Conservation (phyloP, 2,329 filamentous ascomycete genomes). For the Hymenoscyphus infarciens region DNA sequence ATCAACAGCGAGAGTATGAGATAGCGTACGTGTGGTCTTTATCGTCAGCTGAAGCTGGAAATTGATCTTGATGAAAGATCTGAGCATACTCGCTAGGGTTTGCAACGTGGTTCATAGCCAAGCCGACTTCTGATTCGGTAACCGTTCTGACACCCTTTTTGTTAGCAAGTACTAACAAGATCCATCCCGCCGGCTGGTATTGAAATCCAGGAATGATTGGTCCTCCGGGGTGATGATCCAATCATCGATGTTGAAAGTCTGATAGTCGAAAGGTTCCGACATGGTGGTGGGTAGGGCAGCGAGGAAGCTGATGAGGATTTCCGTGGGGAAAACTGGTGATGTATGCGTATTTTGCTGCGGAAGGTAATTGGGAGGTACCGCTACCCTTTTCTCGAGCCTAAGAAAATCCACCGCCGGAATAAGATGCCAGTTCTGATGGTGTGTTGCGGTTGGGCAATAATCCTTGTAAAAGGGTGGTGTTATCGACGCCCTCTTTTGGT, state of each 20-base stretch:
- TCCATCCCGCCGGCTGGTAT: conserved; percentile 20
- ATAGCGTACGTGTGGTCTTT: neutral
- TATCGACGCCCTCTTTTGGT: conserved; percentile 8
- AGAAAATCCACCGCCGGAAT: neutral
- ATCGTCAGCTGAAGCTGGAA: neutral
- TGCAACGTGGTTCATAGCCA: neutral
- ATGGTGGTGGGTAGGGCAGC: conserved; percentile 22
- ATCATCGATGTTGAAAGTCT: conserved; percentile 12
- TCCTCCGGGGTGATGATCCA: conserved; percentile 13
- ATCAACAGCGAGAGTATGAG: neutral
- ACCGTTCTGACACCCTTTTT: conserved; percentile 29
- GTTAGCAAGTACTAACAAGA: conserved; percentile 24
- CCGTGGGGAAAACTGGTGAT: neutral
- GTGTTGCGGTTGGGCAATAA: neutral
- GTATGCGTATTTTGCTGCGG: neutral
- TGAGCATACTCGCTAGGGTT: neutral
- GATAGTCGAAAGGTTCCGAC: conserved; percentile 14
- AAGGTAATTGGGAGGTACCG: neutral
- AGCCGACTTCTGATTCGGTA: too few species aligned
- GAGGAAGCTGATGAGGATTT: neutral
- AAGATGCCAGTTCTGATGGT: neutral
- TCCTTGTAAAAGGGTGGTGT: neutral
- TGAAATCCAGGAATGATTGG: conserved; percentile 11
- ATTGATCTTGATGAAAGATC: neutral
- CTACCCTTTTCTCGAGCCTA: neutral